Percentiles rank a stretch among this genome's conserved stretches.
Evolutionary conservation across 2,329 filamentous ascomycete species (phyloP).

Genomic region (Aphanocladium album): DNA sequence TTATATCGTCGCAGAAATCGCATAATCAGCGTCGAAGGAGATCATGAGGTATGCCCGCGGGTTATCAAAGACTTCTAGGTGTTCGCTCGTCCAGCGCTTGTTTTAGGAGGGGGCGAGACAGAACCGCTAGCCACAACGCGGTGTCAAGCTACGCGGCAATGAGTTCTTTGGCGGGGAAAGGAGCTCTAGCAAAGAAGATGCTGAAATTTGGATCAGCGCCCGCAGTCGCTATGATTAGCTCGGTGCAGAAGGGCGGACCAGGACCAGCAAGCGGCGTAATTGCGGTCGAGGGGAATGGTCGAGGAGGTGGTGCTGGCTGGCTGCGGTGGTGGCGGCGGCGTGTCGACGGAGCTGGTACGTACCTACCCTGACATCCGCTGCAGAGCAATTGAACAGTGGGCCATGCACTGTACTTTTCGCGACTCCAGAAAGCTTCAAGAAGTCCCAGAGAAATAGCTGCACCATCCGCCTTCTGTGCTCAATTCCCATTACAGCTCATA

Average conservation of each 20-base stretch:
- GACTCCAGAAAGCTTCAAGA: not conserved
- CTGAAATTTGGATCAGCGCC: not conserved
- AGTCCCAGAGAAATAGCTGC: not conserved
- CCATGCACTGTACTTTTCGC: not conserved
- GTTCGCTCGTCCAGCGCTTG: not conserved
- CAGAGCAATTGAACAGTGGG: not conserved
- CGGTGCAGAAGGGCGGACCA: not conserved
- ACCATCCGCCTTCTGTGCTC: not conserved
- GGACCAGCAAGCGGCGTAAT: not conserved
- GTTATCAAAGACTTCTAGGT: not conserved
- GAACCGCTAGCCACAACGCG: not conserved
- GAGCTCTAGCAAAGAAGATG: not conserved
- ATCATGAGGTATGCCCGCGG: not conserved
- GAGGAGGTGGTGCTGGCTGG: conserved; percentile 1
- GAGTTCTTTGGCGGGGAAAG: not conserved
- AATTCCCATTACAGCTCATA: not conserved
- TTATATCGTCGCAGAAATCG: not conserved
- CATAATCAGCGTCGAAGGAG: not conserved
- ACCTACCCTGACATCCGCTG: not conserved
- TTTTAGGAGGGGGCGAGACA: conserved; percentile 2
- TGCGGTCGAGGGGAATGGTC: conserved; percentile 5
- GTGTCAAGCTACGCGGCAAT: not conserved
- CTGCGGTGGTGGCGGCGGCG: not conserved
- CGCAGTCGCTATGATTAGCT: not conserved
- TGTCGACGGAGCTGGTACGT: not conserved